Evolutionary conservation across 805 yeast genomes (phyloP).

Genomic region (Metschnikowia koreensis): DNA sequence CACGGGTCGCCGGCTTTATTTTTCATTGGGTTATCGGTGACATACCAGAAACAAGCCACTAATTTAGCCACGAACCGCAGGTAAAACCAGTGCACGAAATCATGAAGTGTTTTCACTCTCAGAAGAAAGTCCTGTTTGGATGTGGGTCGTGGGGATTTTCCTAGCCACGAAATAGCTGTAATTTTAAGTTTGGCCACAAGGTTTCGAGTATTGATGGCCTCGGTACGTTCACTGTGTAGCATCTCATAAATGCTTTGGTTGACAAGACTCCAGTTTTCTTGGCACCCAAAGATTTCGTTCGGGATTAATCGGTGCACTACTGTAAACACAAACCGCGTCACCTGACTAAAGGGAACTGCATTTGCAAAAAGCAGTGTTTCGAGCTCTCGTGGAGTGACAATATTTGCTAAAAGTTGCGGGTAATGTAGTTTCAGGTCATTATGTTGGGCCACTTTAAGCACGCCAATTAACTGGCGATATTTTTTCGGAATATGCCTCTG

Average conservation of each 20-base stretch:
- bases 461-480: slow-evolving; percentile 1
- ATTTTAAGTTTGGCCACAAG: slow-evolving; percentile 38
- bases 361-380: slow-evolving; percentile 27
- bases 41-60: slow-evolving; percentile 58
- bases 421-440: slow-evolving; percentile 4
- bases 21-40: slow-evolving; percentile 46
- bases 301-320: slow-evolving; percentile 53
- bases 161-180: slow-evolving; percentile 56
- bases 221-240: slow-evolving; percentile 24
- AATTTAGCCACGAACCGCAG: slow-evolving; percentile 43
- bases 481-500: slow-evolving; percentile 5
- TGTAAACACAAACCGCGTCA: slow-evolving; percentile 42
- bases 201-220: slow-evolving; percentile 29
- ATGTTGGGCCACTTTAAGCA: not conserved
- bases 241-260: slow-evolving; percentile 1
- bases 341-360: slow-evolving; percentile 30
- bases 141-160: slow-evolving; percentile 23
- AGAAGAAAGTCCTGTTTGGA: slow-evolving; percentile 44
- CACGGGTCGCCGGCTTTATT: slow-evolving; percentile 19
- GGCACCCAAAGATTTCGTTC: slow-evolving; percentile 49
- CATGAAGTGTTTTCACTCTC: slow-evolving; percentile 34
- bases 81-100: slow-evolving; percentile 61
- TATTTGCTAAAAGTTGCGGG: not conserved
- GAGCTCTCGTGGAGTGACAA: not conserved
- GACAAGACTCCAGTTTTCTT: slow-evolving; percentile 31